Base-by-base conservation (phyloP, 106 monocot genomes). In the Amphibolis antarctica region DNA sequence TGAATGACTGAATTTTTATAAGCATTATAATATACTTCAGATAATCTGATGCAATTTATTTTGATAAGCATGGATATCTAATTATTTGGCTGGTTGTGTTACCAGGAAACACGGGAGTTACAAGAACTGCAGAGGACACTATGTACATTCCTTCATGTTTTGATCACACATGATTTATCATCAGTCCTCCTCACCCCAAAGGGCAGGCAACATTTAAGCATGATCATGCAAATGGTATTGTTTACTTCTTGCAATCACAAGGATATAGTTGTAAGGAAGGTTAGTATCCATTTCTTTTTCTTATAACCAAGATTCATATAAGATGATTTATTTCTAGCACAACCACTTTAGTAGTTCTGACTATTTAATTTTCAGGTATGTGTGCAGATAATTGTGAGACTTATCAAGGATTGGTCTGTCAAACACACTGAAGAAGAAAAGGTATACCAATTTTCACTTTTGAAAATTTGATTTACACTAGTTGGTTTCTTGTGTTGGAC, bases 131-230 rank as follows among this genome's bases (percentile, higher is more conserved):
- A 96, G 31, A 77, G 69, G 15, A 77, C 73, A 48, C 76, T 90
- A 14, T 90, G 78, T 61, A 82, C 86, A 26, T 96, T 96, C 74
- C 83, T 96, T 78, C 94, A 89, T 78, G 84, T 82, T 59, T 79
- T 90, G 71, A 78, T 73, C 29, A 79, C 69, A 15, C 81, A 90
- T 74, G 83, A 86, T 65, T 81, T 96, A 25, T 96, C 94, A 20
- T 82, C 81, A 18, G 69, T 89, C 71, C 77, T 96, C 20, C 75
- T 96, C 50, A 75, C 78, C 25, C 79, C 81, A 56, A 86, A 76
- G 56, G 76, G 78, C 66, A 82, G 62, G 59, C 75, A 59, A 5
- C 84, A 81, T 71, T 70, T 96, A 79, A 76, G 90, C 67, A 43
- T 59, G 23, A 75, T 82, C 15, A 90, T 96, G 77, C 84, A 96